phyloP scores from a whole-genome alignment of 306 rosid genomes.

The Lathyrus oleraceus region DNA sequence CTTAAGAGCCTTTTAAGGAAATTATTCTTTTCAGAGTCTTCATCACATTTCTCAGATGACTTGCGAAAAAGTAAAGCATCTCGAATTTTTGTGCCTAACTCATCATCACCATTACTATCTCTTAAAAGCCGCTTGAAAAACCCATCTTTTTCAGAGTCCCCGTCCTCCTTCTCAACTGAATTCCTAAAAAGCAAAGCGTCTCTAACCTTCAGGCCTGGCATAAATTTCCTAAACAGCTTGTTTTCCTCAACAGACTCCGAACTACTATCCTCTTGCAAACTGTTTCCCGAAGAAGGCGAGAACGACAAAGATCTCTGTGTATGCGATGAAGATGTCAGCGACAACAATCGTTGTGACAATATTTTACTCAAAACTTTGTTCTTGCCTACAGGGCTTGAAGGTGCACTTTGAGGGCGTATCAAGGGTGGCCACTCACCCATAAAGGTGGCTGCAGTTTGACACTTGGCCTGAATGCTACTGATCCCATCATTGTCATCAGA shows the following conservation, averaged over 20 bases:
- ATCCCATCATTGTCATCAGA: slow-evolving; percentile 90
- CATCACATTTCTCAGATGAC: slow-evolving; percentile 74
- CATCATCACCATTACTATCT: slow-evolving; percentile 86
- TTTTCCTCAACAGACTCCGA: slow-evolving; percentile 68
- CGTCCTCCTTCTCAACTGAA: slow-evolving; percentile 77
- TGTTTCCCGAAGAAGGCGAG: slow-evolving; percentile 62
- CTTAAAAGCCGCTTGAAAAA: slow-evolving; percentile 85
- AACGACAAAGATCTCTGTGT: slow-evolving; percentile 60
- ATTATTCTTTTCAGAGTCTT: slow-evolving; percentile 75
- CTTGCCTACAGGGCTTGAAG: slow-evolving; percentile 59
- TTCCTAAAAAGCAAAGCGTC: slow-evolving; percentile 86
- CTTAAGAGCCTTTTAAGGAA: slow-evolving; percentile 78
- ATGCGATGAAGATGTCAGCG: slow-evolving; percentile 69
- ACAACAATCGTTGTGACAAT: slow-evolving; percentile 72
- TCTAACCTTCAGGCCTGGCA: slow-evolving; percentile 78
- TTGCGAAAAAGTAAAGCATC: slow-evolving; percentile 72
- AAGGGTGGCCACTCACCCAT: slow-evolving; percentile 87
- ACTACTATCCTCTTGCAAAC: slow-evolving; percentile 60
- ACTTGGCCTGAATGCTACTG: slow-evolving; percentile 82
- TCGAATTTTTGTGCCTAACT: slow-evolving; percentile 66
- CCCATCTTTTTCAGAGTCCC: slow-evolving; percentile 79
- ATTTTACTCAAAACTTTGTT: slow-evolving; percentile 74
- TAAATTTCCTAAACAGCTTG: slow-evolving; percentile 76
- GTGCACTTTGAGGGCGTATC: slow-evolving; percentile 50
- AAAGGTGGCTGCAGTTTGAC: slow-evolving; percentile 87